Evolutionary conservation across 2,329 filamentous ascomycete genomes (phyloP).

Genomic region (Fusarium nodosum): DNA sequence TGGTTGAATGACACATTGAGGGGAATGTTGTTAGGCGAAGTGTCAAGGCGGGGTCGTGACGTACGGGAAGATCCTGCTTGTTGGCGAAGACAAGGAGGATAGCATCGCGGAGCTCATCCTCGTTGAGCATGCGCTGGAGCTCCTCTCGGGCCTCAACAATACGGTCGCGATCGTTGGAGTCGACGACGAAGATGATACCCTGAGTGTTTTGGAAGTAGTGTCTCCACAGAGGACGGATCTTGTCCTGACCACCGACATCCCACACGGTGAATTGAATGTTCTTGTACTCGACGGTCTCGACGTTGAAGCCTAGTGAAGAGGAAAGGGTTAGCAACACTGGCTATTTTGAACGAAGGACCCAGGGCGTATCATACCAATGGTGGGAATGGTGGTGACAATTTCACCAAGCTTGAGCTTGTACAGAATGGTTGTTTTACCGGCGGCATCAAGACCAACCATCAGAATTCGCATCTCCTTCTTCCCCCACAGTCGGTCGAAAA

Average conservation of each 20-base stretch:
- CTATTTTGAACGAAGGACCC: neutral
- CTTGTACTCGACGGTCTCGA: slow-evolving; percentile 99
- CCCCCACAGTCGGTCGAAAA: slow-evolving; percentile 96
- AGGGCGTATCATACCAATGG: slow-evolving; percentile 76
- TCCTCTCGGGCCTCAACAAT: slow-evolving; percentile 97
- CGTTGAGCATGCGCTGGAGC: slow-evolving; percentile 97
- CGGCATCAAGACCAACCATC: slow-evolving; percentile 99
- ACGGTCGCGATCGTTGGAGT: slow-evolving; percentile 98
- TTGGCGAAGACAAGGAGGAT: slow-evolving; percentile 98
- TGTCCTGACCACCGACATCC: slow-evolving; percentile 99
- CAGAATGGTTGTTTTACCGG: slow-evolving; percentile 99
- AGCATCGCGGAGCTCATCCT: slow-evolving; percentile 97
- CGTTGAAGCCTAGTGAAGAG: slow-evolving; percentile 84
- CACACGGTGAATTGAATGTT: slow-evolving; percentile 99
- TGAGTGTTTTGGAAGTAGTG: slow-evolving; percentile 99
- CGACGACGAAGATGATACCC: slow-evolving; percentile 99
- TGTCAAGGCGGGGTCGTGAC: slow-evolving; percentile 57
- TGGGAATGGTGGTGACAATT: slow-evolving; percentile 99
- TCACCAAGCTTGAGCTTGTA: slow-evolving; percentile 99
- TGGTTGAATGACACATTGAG: slow-evolving; percentile 14
- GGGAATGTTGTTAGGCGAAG: slow-evolving; percentile 19
- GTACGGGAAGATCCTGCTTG: slow-evolving; percentile 98
- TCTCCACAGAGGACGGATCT: slow-evolving; percentile 99
- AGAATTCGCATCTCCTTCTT: slow-evolving; percentile 99
- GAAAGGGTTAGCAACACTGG: slow-evolving; percentile 42